A percentile compares a stretch with the other conserved stretches of the same genome.
phyloP scores from a whole-genome alignment of 2,329 filamentous ascomycete genomes.

The Colletotrichum musicola region DNA sequence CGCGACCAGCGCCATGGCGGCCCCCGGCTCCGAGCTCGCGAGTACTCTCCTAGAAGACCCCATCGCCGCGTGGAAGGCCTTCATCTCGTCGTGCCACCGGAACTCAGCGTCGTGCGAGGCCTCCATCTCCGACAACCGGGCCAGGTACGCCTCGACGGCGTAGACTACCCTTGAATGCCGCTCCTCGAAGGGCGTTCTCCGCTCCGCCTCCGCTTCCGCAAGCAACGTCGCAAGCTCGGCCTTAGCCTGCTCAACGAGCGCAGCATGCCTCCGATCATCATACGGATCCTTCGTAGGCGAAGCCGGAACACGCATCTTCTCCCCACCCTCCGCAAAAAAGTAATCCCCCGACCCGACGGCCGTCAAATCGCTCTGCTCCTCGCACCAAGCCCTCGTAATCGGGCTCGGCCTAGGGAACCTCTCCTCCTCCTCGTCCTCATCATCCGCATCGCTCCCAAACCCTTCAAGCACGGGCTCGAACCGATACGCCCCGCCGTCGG shows the following conservation, averaged over 20 bases:
- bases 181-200: conserved; percentile 23
- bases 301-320: background rate
- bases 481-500: conserved; percentile 15
- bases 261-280: conserved; percentile 15
- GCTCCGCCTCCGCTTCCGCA: conserved; percentile 9
- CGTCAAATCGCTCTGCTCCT: conserved; percentile 1
- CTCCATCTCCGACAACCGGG: conserved; percentile 19
- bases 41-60: background rate
- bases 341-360: conserved; percentile 19
- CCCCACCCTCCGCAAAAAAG: background rate
- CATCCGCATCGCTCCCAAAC: conserved; percentile 12
- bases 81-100: conserved; percentile 28
- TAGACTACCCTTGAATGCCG: conserved; percentile 28
- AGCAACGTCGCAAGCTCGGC: conserved; percentile 23
- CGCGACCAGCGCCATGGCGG: conserved; percentile 16
- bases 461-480: conserved; percentile 1
- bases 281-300: background rate
- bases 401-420: background rate
- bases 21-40: conserved; percentile 16
- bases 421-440: conserved; percentile 19
- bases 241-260: conserved; percentile 22
- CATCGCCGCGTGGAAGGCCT: conserved; percentile 20
- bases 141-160: conserved; percentile 32
- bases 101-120: conserved; percentile 32
- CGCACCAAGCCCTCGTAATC: background rate